Evolutionary conservation across 495 filamentous ascomycete species (phyloP).

Genomic region (Recurvomyces mirabilis): DNA sequence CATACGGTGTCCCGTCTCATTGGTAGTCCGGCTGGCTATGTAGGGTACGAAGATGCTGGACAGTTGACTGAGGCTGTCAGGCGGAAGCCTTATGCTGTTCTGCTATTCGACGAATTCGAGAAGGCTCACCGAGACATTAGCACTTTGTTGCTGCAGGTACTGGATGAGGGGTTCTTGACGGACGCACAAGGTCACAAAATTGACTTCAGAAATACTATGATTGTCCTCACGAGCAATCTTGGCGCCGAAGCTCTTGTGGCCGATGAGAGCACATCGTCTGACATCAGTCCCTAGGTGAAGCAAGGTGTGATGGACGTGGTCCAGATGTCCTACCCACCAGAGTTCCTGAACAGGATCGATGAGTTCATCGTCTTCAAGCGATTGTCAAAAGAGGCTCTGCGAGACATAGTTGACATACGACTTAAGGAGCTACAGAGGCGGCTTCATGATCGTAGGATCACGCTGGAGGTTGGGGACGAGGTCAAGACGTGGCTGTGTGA

Average conservation of each 20-base stretch:
- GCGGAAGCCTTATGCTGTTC: conserved; percentile 87
- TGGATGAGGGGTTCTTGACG: conserved; percentile 93
- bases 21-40: conserved; percentile 83
- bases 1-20: conserved; percentile 90
- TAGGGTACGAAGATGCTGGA: conserved; percentile 94
- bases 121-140: conserved; percentile 95
- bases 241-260: conserved; percentile 60
- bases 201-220: conserved; percentile 91
- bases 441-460: conserved; percentile 80
- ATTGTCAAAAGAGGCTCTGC: conserved; percentile 61
- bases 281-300: conserved; percentile 59
- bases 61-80: conserved; percentile 93
- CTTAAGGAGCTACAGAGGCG: conserved; percentile 71
- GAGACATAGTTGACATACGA: conserved; percentile 90
- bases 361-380: conserved; percentile 94
- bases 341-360: conserved; percentile 94
- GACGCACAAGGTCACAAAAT: conserved; percentile 93
- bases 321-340: conserved; percentile 62
- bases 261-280: conserved; percentile 38
- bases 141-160: conserved; percentile 82
- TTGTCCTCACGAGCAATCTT: conserved; percentile 91
- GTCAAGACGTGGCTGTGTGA: conserved; percentile 80
- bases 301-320: conserved; percentile 85
- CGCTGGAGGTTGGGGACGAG: conserved; percentile 53
- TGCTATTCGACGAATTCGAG: conserved; percentile 95